A percentile compares a stretch with the other conserved stretches of the same genome.
phyloP scores from a whole-genome alignment of 2,329 filamentous ascomycete genomes.

The Aspergillus fischeri region DNA sequence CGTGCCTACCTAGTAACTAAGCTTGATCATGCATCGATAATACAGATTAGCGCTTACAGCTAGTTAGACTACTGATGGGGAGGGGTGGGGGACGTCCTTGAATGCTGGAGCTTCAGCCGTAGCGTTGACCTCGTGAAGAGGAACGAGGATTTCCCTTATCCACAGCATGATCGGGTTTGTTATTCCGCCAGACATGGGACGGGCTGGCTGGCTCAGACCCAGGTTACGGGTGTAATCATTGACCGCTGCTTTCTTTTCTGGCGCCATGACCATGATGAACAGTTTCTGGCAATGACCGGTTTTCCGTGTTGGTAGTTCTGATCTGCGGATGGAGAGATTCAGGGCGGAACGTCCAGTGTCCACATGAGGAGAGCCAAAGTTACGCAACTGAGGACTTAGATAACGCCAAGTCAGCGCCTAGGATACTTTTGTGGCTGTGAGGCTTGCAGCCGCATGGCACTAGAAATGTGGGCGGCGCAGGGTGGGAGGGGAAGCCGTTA shows the following conservation, averaged over 20 bases:
- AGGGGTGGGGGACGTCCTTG: too few relatives aligned
- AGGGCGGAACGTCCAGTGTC: neutral
- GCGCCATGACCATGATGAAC: neutral
- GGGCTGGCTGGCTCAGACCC: neutral
- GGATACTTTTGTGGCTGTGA: neutral
- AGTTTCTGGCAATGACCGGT: neutral
- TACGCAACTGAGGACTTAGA: neutral
- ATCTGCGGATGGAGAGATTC: neutral
- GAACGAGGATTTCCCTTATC: neutral
- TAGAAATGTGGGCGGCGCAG: neutral
- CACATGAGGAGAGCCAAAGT: neutral
- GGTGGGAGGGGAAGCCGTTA: neutral
- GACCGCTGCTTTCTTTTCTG: neutral
- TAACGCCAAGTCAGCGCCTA: neutral
- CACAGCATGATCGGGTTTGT: neutral
- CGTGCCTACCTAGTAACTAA: too few relatives aligned
- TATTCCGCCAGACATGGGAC: neutral
- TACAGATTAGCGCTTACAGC: neutral
- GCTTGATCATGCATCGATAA: neutral
- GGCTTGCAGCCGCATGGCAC: neutral
- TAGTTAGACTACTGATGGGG: neutral
- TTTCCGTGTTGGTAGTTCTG: neutral
- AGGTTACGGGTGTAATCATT: neutral
- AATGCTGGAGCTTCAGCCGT: too few relatives aligned
- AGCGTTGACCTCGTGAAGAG: neutral